Conservation (phyloP, 352 stramenopile species). For the Albugo candida region DNA sequence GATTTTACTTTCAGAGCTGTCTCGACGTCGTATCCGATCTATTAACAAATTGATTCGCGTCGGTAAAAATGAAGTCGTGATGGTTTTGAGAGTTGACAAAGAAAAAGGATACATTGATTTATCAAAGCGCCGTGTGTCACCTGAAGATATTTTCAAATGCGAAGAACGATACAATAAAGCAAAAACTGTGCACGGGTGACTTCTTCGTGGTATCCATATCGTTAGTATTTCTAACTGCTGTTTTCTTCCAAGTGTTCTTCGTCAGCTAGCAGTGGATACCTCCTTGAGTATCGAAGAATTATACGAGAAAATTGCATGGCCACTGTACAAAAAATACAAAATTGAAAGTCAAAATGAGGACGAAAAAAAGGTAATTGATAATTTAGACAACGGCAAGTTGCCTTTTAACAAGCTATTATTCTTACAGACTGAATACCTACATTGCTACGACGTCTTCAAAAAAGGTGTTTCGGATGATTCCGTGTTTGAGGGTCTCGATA, state of each 20-base stretch:
- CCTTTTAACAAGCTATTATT: not conserved
- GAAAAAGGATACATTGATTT: conserved; percentile 99
- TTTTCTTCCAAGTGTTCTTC: conserved; percentile 41
- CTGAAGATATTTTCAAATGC: conserved; percentile 97
- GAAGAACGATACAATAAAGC: conserved; percentile 99
- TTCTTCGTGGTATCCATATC: conserved; percentile 63
- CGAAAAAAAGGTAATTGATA: conserved; percentile 37
- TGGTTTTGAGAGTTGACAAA: conserved; percentile 99
- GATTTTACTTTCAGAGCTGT: conserved; percentile 98
- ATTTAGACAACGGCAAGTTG: not conserved
- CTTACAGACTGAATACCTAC: conserved; percentile 79
- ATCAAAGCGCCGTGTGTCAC: conserved; percentile 96
- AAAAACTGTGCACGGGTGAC: conserved; percentile 97
- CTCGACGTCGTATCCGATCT: conserved; percentile 94
- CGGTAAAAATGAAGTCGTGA: conserved; percentile 98
- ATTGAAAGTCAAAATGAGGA: conserved; percentile 57
- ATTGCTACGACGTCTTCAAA: conserved; percentile 99
- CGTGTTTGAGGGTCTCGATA: conserved; percentile 81
- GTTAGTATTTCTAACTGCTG: conserved; percentile 11
- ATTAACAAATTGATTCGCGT: conserved; percentile 99
- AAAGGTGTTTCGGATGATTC: conserved; percentile 84
- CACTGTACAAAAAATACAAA: conserved; percentile 95
- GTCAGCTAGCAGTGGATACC: conserved; percentile 71
- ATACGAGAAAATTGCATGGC: conserved; percentile 91
- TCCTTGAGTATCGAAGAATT: conserved; percentile 55